Evolutionary conservation across 805 yeast genomes (phyloP).

Genomic region (Metschnikowia koreensis): DNA sequence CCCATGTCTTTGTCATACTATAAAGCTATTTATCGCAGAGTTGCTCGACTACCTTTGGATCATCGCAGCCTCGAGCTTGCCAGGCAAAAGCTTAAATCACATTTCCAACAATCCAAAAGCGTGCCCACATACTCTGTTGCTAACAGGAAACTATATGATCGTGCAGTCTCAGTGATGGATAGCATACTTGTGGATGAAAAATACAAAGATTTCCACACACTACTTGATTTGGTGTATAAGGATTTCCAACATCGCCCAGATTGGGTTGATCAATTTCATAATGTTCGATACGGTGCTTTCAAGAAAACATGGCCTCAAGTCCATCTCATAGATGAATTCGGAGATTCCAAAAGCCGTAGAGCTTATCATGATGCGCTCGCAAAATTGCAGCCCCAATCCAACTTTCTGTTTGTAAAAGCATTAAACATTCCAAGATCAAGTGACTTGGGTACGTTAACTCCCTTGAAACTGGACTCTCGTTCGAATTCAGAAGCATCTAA

Average conservation of each 20-base stretch:
- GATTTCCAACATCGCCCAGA: conserved; percentile 7
- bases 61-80: conserved; percentile 9
- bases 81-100: conserved; percentile 14
- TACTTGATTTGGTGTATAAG: conserved; percentile 32
- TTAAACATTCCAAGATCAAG: conserved; percentile 3
- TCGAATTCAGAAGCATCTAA: background rate
- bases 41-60: conserved; percentile 34
- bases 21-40: conserved; percentile 23
- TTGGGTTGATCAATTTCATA: conserved; percentile 24
- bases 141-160: conserved; percentile 15
- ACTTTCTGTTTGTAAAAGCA: conserved; percentile 14
- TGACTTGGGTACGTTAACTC: conserved; percentile 2
- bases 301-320: conserved; percentile 34
- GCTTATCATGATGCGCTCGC: conserved; percentile 19
- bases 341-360: conserved; percentile 9
- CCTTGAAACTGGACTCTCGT: background rate
- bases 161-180: conserved; percentile 19
- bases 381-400: conserved; percentile 6
- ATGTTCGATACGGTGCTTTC: conserved; percentile 22
- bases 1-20: conserved; percentile 16
- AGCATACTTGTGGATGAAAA: conserved; percentile 29
- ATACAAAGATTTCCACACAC: conserved; percentile 21
- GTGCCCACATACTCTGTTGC: conserved; percentile 13
- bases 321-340: conserved; percentile 31
- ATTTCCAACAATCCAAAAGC: conserved; percentile 11